phyloP scores from a whole-genome alignment of 1,284 basidiomycete genomes.

The Cryptococcus sp. region DNA sequence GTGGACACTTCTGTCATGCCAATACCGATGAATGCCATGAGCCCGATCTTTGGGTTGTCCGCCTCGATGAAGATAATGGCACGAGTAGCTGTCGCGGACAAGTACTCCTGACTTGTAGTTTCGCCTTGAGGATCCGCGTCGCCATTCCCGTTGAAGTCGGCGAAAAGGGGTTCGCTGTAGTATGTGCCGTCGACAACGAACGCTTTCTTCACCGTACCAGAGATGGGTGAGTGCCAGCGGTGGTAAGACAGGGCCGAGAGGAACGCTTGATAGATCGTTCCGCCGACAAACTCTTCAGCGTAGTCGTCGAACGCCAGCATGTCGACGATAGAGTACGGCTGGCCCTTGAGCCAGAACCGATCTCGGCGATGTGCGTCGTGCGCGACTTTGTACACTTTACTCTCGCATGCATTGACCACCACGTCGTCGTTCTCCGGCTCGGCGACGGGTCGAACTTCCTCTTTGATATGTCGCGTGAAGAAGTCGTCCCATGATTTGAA shows the following conservation, averaged over 20 bases:
- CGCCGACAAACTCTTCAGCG: conserved; percentile 55
- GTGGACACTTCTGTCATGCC: conserved; percentile 65
- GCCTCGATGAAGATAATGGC: conserved; percentile 61
- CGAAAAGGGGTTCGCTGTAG: conserved; percentile 53
- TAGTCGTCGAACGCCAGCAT: conserved; percentile 52
- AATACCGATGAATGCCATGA: conserved; percentile 59
- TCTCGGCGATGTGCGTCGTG: conserved; percentile 50
- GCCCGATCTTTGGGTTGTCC: conserved; percentile 58
- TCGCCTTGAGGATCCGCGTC: conserved; percentile 39
- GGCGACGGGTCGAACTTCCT: conserved; percentile 54
- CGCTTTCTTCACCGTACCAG: conserved; percentile 56
- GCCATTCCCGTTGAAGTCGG: conserved; percentile 31
- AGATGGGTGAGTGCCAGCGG: conserved; percentile 61
- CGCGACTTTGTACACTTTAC: conserved; percentile 53
- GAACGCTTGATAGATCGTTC: conserved; percentile 62
- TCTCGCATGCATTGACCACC: conserved; percentile 59
- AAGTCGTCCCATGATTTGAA: conserved; percentile 62
- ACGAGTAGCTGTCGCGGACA: conserved; percentile 55
- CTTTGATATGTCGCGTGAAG: conserved; percentile 57
- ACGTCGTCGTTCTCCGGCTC: conserved; percentile 51
- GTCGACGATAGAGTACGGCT: conserved; percentile 56
- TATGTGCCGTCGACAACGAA: conserved; percentile 59
- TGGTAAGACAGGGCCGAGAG: conserved; percentile 59
- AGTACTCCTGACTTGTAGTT: conserved; percentile 51
- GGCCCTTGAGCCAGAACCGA: conserved; percentile 58